phyloP scores from a whole-genome alignment of 139 green algal species.

The Ostreobium quekettii region DNA sequence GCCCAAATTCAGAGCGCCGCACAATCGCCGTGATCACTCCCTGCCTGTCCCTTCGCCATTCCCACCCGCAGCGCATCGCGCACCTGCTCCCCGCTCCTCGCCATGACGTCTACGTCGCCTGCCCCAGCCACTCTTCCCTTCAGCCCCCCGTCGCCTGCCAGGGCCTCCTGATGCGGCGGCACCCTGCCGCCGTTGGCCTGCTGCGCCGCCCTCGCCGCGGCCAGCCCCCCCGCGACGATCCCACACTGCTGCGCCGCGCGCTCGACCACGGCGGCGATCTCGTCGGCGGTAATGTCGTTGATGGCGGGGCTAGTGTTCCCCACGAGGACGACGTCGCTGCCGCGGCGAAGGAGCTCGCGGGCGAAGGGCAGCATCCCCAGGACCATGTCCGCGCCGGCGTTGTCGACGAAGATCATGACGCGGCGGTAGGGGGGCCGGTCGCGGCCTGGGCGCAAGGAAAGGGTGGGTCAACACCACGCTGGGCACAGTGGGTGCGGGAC shows the following conservation, averaged over 20 bases:
- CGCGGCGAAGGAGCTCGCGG: slow-evolving; percentile 77
- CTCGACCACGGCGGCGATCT: slow-evolving; percentile 55
- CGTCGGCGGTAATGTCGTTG: slow-evolving; percentile 91
- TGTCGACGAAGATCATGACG: slow-evolving; percentile 96
- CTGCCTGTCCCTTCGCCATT: too few relatives aligned
- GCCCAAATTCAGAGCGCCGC: too few relatives aligned
- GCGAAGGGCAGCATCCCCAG: slow-evolving; percentile 93
- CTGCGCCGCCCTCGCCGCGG: slow-evolving; percentile 28
- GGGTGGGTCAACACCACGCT: neutral
- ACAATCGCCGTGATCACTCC: too few relatives aligned
- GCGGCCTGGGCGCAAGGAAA: neutral
- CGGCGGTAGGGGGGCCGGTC: slow-evolving; percentile 43
- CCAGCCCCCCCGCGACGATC: slow-evolving; percentile 35
- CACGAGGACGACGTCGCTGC: slow-evolving; percentile 83
- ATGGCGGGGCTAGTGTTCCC: slow-evolving; percentile 91
- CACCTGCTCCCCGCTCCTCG: too few relatives aligned
- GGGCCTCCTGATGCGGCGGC: slow-evolving; percentile 28
- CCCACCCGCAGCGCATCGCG: too few relatives aligned
- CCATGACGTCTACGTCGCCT: too few relatives aligned
- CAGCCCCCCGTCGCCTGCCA: too few relatives aligned
- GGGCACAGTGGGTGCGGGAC: too few relatives aligned
- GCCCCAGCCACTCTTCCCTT: too few relatives aligned
- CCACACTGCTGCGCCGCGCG: slow-evolving; percentile 44
- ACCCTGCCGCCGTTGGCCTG: slow-evolving; percentile 27
- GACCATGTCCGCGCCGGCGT: slow-evolving; percentile 89